Conservation (phyloP, 768 basidiomycete species). For the Suillus alpinus region DNA sequence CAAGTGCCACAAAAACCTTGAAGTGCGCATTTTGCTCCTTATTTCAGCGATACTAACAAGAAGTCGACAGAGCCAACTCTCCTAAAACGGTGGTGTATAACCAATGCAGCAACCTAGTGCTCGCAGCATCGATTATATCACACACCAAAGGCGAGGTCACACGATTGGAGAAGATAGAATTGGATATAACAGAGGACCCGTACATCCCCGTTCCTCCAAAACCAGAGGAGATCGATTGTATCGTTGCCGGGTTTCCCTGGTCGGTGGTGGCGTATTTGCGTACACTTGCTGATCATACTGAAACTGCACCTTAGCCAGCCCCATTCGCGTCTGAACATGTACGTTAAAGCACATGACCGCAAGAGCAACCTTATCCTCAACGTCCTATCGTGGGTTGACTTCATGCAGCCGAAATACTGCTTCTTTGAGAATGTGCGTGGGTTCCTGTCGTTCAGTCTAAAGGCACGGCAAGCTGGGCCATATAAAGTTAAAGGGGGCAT, state of each 20-base stretch:
- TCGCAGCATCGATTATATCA: constrained; percentile 55
- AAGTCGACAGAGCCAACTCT: constrained; percentile 38
- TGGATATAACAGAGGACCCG: background rate
- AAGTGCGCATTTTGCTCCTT: constrained; percentile 37
- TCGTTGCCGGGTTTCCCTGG: constrained; percentile 80
- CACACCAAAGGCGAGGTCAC: constrained; percentile 37
- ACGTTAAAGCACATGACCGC: constrained; percentile 57
- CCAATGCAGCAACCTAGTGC: constrained; percentile 65
- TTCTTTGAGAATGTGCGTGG: constrained; percentile 50
- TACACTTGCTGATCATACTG: constrained; percentile 6
- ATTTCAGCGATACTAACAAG: background rate
- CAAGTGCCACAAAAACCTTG: constrained; percentile 68
- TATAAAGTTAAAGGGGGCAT: constrained; percentile 62
- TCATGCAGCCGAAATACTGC: constrained; percentile 39
- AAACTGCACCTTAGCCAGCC: constrained; percentile 52
- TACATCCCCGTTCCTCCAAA: constrained; percentile 41
- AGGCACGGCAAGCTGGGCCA: constrained; percentile 32
- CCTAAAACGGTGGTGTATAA: constrained; percentile 57
- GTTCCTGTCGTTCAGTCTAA: constrained; percentile 40
- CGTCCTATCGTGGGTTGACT: constrained; percentile 43
- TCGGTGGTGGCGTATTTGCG: constrained; percentile 20
- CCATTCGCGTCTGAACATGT: constrained; percentile 74
- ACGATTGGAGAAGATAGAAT: constrained; percentile 36
- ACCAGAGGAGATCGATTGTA: constrained; percentile 55
- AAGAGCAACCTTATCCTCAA: constrained; percentile 72